Conservation (phyloP, 805 yeast genomes). For the Scheffersomyces spartinae region DNA sequence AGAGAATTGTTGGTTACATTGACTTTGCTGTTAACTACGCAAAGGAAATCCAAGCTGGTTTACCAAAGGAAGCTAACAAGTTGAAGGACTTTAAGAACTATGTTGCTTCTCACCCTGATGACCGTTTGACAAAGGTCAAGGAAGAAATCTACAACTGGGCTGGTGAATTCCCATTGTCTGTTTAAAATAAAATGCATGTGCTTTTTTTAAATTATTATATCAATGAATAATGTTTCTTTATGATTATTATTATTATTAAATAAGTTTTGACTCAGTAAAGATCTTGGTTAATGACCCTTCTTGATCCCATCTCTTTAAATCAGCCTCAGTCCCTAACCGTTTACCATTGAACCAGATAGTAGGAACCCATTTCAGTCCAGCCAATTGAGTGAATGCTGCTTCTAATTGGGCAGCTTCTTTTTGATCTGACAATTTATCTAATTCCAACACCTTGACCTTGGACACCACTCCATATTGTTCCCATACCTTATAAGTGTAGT, state of each 20-base stretch:
- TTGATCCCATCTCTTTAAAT: slow-evolving; percentile 27
- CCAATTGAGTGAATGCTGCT: slow-evolving; percentile 40
- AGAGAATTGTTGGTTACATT: slow-evolving; percentile 67
- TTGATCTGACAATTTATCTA: slow-evolving; percentile 39
- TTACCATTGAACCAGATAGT: slow-evolving; percentile 51
- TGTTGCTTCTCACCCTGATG: slow-evolving; percentile 61
- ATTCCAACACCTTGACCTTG: slow-evolving; percentile 45
- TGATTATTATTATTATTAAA: too few relatives aligned
- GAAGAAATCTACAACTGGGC: slow-evolving; percentile 86
- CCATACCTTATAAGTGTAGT: slow-evolving; percentile 47
- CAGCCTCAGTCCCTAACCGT: slow-evolving; percentile 46
- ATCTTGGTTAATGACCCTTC: too few relatives aligned
- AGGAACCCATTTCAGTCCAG: slow-evolving; percentile 62
- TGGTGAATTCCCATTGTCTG: slow-evolving; percentile 60
- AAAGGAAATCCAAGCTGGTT: slow-evolving; percentile 56
- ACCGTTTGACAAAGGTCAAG: slow-evolving; percentile 50
- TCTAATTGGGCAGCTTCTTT: slow-evolving; percentile 42
- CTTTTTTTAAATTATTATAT: neutral
- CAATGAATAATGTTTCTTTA: neutral
- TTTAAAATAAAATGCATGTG: too few relatives aligned
- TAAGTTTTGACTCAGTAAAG: too few relatives aligned
- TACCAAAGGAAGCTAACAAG: slow-evolving; percentile 90
- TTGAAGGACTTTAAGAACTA: slow-evolving; percentile 90
- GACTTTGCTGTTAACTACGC: slow-evolving; percentile 72
- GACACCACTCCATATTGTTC: slow-evolving; percentile 37